Evolutionary conservation across 805 yeast species (phyloP).

Genomic region (Isabelozyma rhagii): DNA sequence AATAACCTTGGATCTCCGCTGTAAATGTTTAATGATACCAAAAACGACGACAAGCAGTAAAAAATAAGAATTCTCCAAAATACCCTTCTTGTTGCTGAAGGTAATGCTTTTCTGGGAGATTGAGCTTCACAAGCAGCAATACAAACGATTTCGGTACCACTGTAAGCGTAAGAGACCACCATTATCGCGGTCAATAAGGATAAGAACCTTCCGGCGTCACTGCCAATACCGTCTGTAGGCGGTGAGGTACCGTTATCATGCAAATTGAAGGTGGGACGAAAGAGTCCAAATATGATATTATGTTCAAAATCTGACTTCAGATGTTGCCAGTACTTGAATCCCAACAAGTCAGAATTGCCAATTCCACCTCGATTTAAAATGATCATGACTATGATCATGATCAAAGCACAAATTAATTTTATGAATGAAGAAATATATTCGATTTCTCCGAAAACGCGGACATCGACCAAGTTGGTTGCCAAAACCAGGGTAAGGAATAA

Average conservation of each 20-base stretch:
- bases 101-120: conserved; percentile 73
- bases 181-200: conserved; percentile 59
- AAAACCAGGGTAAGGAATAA: conserved; percentile 48
- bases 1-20: conserved; percentile 74
- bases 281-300: conserved; percentile 61
- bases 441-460: conserved; percentile 70
- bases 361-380: conserved; percentile 61
- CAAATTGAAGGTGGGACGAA: conserved; percentile 69
- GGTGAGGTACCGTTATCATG: conserved; percentile 55
- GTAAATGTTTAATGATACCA: conserved; percentile 69
- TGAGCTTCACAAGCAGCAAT: conserved; percentile 86
- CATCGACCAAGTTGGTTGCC: conserved; percentile 60
- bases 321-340: conserved; percentile 68
- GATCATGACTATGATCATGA: conserved; percentile 61
- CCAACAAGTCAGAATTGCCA: conserved; percentile 31
- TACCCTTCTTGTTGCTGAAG: conserved; percentile 71
- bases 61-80: conserved; percentile 67
- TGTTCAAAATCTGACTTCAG: conserved; percentile 46
- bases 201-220: conserved; percentile 57
- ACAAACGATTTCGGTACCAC: conserved; percentile 80
- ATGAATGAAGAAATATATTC: conserved; percentile 61
- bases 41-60: conserved; percentile 63
- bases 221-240: conserved; percentile 54
- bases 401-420: conserved; percentile 51
- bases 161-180: conserved; percentile 70